Evolutionary conservation across 208 protist species (phyloP).

Genomic region (Endotrypanum monterogeii): DNA sequence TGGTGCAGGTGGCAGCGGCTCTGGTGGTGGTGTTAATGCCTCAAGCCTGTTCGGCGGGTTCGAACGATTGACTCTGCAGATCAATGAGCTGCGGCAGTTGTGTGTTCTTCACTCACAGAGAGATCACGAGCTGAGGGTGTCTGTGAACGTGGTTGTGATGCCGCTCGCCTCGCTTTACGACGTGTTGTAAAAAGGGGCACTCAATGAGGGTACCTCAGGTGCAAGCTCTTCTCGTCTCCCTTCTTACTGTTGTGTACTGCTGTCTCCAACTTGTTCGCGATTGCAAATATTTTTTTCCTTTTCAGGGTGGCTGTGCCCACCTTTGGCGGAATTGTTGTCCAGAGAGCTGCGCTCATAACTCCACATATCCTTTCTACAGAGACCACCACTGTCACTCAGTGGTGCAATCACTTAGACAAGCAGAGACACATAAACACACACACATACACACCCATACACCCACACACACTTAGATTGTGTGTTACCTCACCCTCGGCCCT

Average conservation of each 20-base stretch:
- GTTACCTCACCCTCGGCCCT: too few relatives aligned
- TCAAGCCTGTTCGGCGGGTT: slow-evolving; percentile 48
- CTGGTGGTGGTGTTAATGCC: slow-evolving; percentile 7
- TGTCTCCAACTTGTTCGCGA: neutral
- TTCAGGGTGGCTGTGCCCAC: too few relatives aligned
- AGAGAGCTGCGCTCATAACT: neutral
- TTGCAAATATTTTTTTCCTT: too few relatives aligned
- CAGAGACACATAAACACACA: too few relatives aligned
- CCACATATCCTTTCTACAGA: neutral
- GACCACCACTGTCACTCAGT: neutral
- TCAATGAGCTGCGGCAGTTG: slow-evolving; percentile 72
- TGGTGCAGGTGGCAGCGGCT: slow-evolving; percentile 11
- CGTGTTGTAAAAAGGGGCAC: neutral
- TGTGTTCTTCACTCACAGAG: slow-evolving; percentile 73
- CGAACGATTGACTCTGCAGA: slow-evolving; percentile 73
- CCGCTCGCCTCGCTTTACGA: slow-evolving; percentile 44
- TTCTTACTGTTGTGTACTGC: neutral
- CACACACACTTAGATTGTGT: too few relatives aligned
- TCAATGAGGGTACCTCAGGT: too few relatives aligned
- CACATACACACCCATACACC: too few relatives aligned
- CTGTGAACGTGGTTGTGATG: slow-evolving; percentile 67
- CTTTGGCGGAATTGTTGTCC: neutral
- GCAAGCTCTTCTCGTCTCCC: neutral
- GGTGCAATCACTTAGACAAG: neutral
- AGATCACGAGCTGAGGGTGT: slow-evolving; percentile 66